Base-by-base conservation (phyloP, 108 stramenopile genomes). In the Nannochloropsis granulata region DNA sequence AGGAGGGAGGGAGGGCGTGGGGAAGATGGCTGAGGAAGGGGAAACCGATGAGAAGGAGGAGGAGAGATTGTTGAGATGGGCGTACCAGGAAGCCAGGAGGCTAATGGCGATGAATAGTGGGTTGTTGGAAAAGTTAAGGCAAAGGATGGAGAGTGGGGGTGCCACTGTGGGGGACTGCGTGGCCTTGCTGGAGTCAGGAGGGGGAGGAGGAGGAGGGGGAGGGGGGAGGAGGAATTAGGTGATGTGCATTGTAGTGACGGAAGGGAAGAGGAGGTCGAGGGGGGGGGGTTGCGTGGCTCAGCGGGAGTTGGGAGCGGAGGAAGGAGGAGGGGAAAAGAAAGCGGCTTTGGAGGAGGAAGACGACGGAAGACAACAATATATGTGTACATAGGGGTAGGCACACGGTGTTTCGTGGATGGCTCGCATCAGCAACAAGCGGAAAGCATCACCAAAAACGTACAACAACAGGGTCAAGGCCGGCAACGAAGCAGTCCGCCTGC, bases 111-210 rank as follows among this genome's bases (percentile, higher is more conserved):
- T 46, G 9, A 80, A 88, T 43, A 82, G 83, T 2, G 25, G 24
- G 5, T 26, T 82, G 43, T 85, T 88, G 43, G 84, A 88, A 23
- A 79, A 82, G 23, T 44, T 88, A 79, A 23, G 82, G 43, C 56
- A 71, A 82, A n/a, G 85, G 82, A 81, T 88, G 80, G 88, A 88
- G 25, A 83, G 82, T 43, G 88, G 88, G 45, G 88, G 85, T 16
- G 88, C 88, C 56, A 88, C 85, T 12, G 88, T 88, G 13, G 88
- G 88, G 45, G 88, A 88, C 34, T 88, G 88, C 71, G 88, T 85
- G 24, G 80, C 88, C 46, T 44, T 88, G 3, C 80, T 88, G 45
- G 88, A 88, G 44, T 71, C 21, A 71, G 56, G 56, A 11, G 56
- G 56, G 56, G 56, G n/a, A 16, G 56, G 2, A n/a, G 2, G 34